These are phyloP conservation scores for Clavariopsis aquatica DNA, from an alignment of 495 filamentous ascomycete genomes.

Conservation along the genomic window DNA sequence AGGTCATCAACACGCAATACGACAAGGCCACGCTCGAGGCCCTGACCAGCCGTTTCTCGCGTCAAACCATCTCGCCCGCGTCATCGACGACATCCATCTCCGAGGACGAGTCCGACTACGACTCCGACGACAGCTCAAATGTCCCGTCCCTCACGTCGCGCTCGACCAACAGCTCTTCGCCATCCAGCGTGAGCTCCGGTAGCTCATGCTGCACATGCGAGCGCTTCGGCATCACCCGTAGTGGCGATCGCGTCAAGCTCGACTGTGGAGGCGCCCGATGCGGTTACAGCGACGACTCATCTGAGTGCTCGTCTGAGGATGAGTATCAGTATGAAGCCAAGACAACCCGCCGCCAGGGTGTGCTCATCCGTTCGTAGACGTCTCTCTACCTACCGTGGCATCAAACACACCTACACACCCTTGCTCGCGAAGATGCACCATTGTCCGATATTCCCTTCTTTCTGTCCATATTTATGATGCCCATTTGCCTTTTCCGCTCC, in stretches of 20 bases:
- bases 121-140: conserved; percentile 47
- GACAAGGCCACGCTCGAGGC: conserved; percentile 61
- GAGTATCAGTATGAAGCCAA: conserved; percentile 42
- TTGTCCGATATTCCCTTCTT: conserved; percentile 4
- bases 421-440: conserved; percentile 19
- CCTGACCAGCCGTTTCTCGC: conserved; percentile 70
- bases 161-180: conserved; percentile 72
- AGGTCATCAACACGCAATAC: conserved; percentile 79
- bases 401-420: background rate
- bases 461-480: conserved; percentile 27
- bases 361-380: conserved; percentile 63
- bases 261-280: conserved; percentile 89
- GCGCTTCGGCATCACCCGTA: conserved; percentile 93
- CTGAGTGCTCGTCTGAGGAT: conserved; percentile 54
- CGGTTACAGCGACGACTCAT: conserved; percentile 70
- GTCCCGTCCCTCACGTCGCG: conserved; percentile 61
- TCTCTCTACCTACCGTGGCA: background rate
- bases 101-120: conserved; percentile 64
- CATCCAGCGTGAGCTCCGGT: conserved; percentile 72
- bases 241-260: conserved; percentile 87
- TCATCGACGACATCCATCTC: conserved; percentile 51
- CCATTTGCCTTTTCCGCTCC: conserved; percentile 11
- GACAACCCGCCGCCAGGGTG: conserved; percentile 69
- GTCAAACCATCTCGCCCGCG: conserved; percentile 61
- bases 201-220: conserved; percentile 80